A percentile compares a stretch with the other conserved stretches of the same genome.
Conservation (phyloP, 345 rosid genomes). For the Gossypium longicalyx region DNA sequence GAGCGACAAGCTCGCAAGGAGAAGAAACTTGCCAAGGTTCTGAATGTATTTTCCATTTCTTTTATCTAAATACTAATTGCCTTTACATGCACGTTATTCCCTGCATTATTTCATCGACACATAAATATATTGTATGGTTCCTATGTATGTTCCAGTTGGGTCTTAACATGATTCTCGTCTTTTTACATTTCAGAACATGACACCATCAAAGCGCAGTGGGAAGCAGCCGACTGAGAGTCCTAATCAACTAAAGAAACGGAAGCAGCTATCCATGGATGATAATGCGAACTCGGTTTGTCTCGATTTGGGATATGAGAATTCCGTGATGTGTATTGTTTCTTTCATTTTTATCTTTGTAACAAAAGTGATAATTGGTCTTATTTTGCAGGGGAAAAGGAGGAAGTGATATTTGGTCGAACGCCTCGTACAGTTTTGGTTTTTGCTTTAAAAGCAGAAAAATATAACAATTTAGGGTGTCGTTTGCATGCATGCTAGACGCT, state of each 20-base stretch:
- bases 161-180: background rate
- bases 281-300: constrained; percentile 46
- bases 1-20: constrained; percentile 98
- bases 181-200: constrained; percentile 36
- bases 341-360: background rate
- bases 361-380: background rate
- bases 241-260: constrained; percentile 58
- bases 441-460: constrained; percentile 7
- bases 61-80: background rate
- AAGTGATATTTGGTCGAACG: constrained; percentile 26
- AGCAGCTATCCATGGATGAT: constrained; percentile 86
- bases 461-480: background rate
- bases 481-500: background rate
- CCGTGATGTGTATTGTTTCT: background rate
- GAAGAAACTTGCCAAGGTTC: constrained; percentile 95
- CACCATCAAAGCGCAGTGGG: constrained; percentile 70
- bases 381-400: constrained; percentile 66
- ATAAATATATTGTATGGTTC: background rate
- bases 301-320: background rate
- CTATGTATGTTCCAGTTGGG: background rate
- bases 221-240: constrained; percentile 68
- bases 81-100: background rate
- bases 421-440: too few species aligned
- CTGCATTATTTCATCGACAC: background rate
- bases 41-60: background rate